A percentile compares a stretch with the other conserved stretches of the same genome.
These are phyloP conservation scores for Entonaema liquescens DNA, from an alignment of 495 filamentous ascomycete species.

Conservation along the genomic window DNA sequence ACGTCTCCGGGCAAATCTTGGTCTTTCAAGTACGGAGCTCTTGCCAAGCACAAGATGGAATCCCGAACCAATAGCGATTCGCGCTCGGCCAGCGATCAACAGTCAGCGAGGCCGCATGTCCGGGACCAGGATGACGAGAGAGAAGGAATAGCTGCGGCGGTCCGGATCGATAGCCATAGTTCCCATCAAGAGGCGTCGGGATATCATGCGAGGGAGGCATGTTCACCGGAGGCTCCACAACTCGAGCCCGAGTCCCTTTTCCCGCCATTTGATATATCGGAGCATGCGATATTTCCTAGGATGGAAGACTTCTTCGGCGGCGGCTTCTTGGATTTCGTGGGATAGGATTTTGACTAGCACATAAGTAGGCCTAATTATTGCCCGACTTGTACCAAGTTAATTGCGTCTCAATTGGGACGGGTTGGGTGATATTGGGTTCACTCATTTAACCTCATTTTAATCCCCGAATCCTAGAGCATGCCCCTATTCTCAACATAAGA, in stretches of 20 bases:
- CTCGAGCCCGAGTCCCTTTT: constrained; percentile 24
- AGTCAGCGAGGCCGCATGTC: not conserved
- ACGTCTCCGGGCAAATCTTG: constrained; percentile 43
- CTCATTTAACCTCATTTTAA: not conserved
- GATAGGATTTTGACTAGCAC: constrained; percentile 8
- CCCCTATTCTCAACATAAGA: not conserved
- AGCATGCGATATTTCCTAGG: constrained; percentile 41
- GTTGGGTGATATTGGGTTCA: not conserved
- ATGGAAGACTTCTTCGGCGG: constrained; percentile 48
- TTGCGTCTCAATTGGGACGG: not conserved
- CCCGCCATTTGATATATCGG: constrained; percentile 31
- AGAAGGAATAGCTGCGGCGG: not conserved
- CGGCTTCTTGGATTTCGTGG: constrained; percentile 44
- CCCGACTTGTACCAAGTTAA: not conserved
- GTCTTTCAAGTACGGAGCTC: constrained; percentile 40
- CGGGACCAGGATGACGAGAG: not conserved
- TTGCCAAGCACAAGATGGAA: constrained; percentile 43
- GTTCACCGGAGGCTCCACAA: constrained; percentile 8
- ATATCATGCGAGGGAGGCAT: constrained; percentile 22
- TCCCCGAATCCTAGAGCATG: not conserved
- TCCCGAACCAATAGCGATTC: constrained; percentile 25
- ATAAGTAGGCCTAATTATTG: not conserved
- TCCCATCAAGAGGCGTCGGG: not conserved
- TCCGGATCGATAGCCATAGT: not conserved
- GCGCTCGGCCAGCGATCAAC: not conserved